Evolutionary conservation across 140 eudicot genomes (phyloP), one percentile per base, ranked within the genome.

Genomic region (Flaveria floridana): DNA sequence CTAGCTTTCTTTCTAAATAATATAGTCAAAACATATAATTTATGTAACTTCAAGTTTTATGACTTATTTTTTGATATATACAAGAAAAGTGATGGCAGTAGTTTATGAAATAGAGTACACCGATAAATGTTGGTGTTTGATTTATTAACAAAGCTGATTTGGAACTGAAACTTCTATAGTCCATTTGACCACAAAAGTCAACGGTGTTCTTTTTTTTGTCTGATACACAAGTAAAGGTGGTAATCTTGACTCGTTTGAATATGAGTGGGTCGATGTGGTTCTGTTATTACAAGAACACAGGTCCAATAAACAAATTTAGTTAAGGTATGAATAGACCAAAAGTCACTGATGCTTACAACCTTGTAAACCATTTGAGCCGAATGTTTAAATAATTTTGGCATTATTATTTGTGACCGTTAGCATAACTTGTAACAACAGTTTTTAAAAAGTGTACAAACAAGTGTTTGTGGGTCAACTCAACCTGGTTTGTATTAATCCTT

Each of bases 131-230:
- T 19, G 6, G 52, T 42, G 47, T 9, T 42, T 55, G 10, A 18
- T 30, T 8, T 59, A 52, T 59, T 19, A 52, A 34, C 4, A 39
- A 65, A 20, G 11, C 26, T 66, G 66, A 12, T 19, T 66, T 52
- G 39, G 12, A 52, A 13, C 52, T 77, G 15, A 57, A 57, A 39
- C 2, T 3, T 14, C 13, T 15, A 21, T 25, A 26, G 39, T 23
- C 18, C 0, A 23, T 46, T 69, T 69, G 72, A 68, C 63, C 53
- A 78, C 57, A 39, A 52, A 42, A 30, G 76, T 55, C 76, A 68
- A 67, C 12, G 16, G 9, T 75, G 18, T 25, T 28, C 25, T 51
- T 67, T 13, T 44, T 34, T 19, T 41, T 23, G 18, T 39, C 19
- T 19, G n/a, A 21, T 15, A 10, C 12, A 25, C 11, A 26, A 26